Base-by-base conservation (phyloP, 2,329 filamentous ascomycete genomes). In the Dendrostoma leiphaemia region DNA sequence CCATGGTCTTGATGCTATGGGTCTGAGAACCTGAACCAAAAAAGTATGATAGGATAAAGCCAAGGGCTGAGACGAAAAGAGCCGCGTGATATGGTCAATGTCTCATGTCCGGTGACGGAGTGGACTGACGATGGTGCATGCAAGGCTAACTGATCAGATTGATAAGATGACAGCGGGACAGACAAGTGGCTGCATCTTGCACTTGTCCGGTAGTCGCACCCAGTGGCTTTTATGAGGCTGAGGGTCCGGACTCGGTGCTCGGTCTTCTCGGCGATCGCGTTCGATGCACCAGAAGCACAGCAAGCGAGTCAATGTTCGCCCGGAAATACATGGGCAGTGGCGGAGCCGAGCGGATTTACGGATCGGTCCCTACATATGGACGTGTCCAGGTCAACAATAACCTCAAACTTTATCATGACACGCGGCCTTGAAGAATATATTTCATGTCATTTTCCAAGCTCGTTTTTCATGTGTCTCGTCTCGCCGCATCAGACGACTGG, bases 1-100 rank as follows among this genome's bases (percentile, higher is more conserved):
- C 60, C 62, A 64, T 64, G 8, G 34, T 15, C 6, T 56, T 57
- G 12, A 15, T 32, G 12, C 21, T 37, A 13, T 28, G 15, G 2
- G 17, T 3, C 29, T 19, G 21, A 8, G 24, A n/a, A 4, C 40
- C 6, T 5, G 21, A 12, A 15, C 1, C 19, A 12, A 17, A 26
- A 4, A 46, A 15, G 3, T 29, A 41, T 6, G 21, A 28, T 3
- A 51, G 9, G 2, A 55, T 3, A 9, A 49, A 12, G 3, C 37
- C 38, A 32, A 41, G 9, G 7, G 26, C 34, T 9, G 48, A 23
- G 9, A 48, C 37, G 6, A 46, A 13, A 17, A 50, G 23, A 2
- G 46, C 21, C 9, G 19, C 35, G 12, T 35, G 28, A 44, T 19
- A 47, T 50, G 54, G 46, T 54, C 54, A 57, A 8, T n/a, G 28